Conservation (phyloP, 345 rosid species). For the Excoecaria cochinchinensis region DNA sequence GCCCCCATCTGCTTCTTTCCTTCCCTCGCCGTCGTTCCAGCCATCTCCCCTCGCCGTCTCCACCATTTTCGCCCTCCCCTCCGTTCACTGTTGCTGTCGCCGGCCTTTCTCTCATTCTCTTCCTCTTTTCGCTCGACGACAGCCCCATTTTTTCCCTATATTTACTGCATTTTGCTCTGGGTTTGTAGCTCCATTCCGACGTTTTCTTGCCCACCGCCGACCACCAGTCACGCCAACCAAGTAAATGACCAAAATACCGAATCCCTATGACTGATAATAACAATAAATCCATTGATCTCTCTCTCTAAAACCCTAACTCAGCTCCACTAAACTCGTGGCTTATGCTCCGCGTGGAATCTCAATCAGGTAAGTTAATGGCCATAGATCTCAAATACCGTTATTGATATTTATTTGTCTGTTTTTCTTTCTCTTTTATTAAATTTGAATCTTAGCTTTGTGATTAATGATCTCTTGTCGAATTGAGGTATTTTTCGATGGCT, state of each 20-base stretch:
- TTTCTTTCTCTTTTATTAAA: neutral
- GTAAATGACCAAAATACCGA: conserved; percentile 8
- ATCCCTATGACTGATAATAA: neutral
- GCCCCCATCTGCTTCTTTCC: no score
- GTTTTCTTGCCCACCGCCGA: no score
- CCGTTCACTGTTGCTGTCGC: no score
- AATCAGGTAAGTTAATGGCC: conserved; percentile 16
- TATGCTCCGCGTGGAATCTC: conserved; percentile 2
- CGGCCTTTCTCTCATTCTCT: no score
- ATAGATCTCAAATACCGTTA: conserved; percentile 21
- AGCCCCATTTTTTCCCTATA: no score
- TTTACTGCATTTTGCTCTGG: no score
- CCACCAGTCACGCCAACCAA: neutral
- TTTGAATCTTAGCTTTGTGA: neutral
- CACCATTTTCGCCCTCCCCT: no score
- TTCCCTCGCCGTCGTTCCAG: no score
- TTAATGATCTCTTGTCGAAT: neutral
- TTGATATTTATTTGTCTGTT: no score
- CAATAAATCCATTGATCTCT: neutral
- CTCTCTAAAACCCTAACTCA: conserved; percentile 20
- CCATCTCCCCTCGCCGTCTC: no score
- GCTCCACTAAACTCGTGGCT: conserved; percentile 7
- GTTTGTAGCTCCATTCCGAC: no score
- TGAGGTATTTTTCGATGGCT: neutral
- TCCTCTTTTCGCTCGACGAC: no score